These are phyloP conservation scores for Paracamarosporium sp. DNA, from an alignment of 2,329 filamentous ascomycete species.

Conservation along the genomic window DNA sequence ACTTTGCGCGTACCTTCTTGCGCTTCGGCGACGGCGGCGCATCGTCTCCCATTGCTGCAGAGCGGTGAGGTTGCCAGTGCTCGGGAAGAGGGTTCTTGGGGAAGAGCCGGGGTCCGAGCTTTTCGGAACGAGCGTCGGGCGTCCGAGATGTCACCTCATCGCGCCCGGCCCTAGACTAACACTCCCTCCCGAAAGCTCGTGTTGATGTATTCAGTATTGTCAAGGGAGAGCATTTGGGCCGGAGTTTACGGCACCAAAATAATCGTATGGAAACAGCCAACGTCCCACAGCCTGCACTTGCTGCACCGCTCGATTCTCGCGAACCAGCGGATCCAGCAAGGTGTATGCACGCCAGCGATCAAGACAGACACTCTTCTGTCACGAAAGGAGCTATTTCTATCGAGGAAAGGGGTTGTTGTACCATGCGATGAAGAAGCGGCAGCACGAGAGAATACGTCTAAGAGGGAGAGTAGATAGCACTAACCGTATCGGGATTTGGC, in stretches of 20 bases:
- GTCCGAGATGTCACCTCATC: neutral
- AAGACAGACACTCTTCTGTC: too few relatives aligned
- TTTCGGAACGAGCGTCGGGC: conserved; percentile 5
- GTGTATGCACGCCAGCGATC: too few relatives aligned
- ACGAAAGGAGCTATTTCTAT: too few relatives aligned
- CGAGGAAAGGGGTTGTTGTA: too few relatives aligned
- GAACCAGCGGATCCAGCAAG: too few relatives aligned
- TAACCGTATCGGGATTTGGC: neutral
- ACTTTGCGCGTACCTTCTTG: conserved; percentile 45
- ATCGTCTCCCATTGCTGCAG: conserved; percentile 31
- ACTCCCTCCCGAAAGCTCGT: neutral
- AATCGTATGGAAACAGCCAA: too few relatives aligned
- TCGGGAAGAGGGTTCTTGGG: conserved; percentile 10
- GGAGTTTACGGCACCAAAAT: too few relatives aligned
- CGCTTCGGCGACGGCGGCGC: conserved; percentile 39
- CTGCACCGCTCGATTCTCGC: too few relatives aligned
- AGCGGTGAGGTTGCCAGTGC: conserved; percentile 15
- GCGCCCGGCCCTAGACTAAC: neutral
- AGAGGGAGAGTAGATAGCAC: neutral
- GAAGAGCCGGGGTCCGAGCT: neutral
- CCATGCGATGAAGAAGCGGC: too few relatives aligned
- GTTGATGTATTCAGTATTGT: too few relatives aligned
- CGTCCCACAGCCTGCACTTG: too few relatives aligned
- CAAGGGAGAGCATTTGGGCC: neutral
- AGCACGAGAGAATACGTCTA: neutral